A percentile compares a stretch with the other conserved stretches of the same genome.
phyloP scores from a whole-genome alignment of 2,329 filamentous ascomycete genomes.

The Neonectria magnoliae region DNA sequence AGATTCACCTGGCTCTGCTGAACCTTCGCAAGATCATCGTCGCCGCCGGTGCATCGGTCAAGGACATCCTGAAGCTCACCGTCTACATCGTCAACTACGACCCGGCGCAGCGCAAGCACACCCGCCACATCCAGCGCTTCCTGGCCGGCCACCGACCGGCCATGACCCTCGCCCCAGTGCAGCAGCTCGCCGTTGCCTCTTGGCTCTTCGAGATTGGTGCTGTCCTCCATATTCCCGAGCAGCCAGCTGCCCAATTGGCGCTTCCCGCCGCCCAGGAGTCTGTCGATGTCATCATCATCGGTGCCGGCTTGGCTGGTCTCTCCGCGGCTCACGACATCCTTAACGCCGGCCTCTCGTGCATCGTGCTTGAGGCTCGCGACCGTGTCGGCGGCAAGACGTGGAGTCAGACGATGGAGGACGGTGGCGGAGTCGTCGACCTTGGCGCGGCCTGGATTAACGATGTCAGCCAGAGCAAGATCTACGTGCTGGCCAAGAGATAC shows the following conservation, averaged over 20 bases:
- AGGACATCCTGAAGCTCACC: slow-evolving; percentile 53
- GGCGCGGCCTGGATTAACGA: slow-evolving; percentile 70
- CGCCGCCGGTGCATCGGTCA: slow-evolving; percentile 47
- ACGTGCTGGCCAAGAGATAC: slow-evolving; percentile 50
- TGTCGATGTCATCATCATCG: slow-evolving; percentile 51
- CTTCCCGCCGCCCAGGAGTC: slow-evolving; percentile 17
- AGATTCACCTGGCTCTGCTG: slow-evolving; percentile 52
- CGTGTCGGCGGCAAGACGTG: slow-evolving; percentile 63
- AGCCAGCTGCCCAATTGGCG: background rate
- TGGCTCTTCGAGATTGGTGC: slow-evolving; percentile 58
- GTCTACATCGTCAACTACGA: slow-evolving; percentile 58
- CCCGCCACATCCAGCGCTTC: slow-evolving; percentile 50
- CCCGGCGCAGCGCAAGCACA: slow-evolving; percentile 48
- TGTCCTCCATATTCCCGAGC: slow-evolving; percentile 40
- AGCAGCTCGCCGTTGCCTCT: slow-evolving; percentile 49
- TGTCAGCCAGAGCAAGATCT: slow-evolving; percentile 59
- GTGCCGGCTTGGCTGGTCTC: slow-evolving; percentile 54
- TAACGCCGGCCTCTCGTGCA: slow-evolving; percentile 47
- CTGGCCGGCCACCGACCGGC: slow-evolving; percentile 52
- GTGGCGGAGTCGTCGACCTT: slow-evolving; percentile 55
- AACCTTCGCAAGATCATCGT: slow-evolving; percentile 51
- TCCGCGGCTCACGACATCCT: slow-evolving; percentile 48
- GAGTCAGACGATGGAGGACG: slow-evolving; percentile 44
- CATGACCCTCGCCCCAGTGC: slow-evolving; percentile 55
- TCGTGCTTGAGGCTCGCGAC: slow-evolving; percentile 60